Percentiles rank a stretch among this genome's conserved stretches.
Evolutionary conservation across 176 grass and related monocot species (phyloP).

Genomic region (Panicum miliaceum): DNA sequence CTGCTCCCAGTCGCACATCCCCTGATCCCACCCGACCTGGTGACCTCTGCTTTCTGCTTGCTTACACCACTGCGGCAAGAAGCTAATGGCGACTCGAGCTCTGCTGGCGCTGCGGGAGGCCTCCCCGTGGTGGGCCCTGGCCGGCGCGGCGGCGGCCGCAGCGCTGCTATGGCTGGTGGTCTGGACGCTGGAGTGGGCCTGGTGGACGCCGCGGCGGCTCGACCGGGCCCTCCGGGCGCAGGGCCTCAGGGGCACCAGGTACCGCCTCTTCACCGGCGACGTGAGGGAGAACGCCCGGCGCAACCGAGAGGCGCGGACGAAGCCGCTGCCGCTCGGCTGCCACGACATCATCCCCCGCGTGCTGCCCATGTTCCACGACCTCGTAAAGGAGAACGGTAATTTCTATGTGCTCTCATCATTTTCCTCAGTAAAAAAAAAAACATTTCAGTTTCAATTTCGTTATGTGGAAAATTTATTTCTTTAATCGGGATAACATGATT

Average conservation of each 20-base stretch:
- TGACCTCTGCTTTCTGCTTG: no score
- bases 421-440: not conserved
- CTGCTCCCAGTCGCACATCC: no score
- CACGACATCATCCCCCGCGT: constrained; percentile 53
- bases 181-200: constrained; percentile 50
- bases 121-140: constrained; percentile 41
- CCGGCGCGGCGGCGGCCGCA: constrained; percentile 21
- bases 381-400: constrained; percentile 41
- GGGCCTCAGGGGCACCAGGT: constrained; percentile 52
- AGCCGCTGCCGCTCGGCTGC: constrained; percentile 48
- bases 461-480: not conserved
- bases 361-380: constrained; percentile 19
- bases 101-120: not conserved
- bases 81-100: not conserved
- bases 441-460: not conserved
- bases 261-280: constrained; percentile 56
- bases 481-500: not conserved
- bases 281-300: constrained; percentile 22
- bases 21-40: no score
- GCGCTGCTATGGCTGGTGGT: constrained; percentile 42
- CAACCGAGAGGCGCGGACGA: constrained; percentile 43
- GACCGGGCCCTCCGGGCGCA: constrained; percentile 42
- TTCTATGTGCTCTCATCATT: not conserved
- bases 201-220: constrained; percentile 60
- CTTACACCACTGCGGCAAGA: not conserved